A percentile compares a stretch with the other conserved stretches of the same genome.
Evolutionary conservation across 176 grass and related monocot species (phyloP).

Genomic region (Eragrostis curvula): DNA sequence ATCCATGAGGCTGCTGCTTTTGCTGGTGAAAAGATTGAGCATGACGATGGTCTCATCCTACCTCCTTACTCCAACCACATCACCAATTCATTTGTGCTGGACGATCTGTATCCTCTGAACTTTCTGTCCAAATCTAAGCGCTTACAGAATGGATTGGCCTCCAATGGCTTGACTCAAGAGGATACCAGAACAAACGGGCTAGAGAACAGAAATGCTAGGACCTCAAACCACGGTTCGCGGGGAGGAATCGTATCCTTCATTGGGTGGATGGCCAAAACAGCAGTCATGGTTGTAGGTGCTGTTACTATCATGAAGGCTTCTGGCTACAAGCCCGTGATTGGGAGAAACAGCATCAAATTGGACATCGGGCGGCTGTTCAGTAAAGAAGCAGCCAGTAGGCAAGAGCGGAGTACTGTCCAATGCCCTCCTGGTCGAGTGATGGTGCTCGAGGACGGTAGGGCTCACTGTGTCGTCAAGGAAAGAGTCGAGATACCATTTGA

Average conservation of each 20-base stretch:
- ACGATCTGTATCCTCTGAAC: conserved; percentile 57
- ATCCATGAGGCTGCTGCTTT: conserved; percentile 78
- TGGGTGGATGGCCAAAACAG: conserved; percentile 73
- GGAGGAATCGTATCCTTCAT: conserved; percentile 58
- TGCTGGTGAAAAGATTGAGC: conserved; percentile 78
- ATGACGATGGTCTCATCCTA: conserved; percentile 68
- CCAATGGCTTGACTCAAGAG: conserved; percentile 9
- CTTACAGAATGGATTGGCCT: conserved; percentile 18
- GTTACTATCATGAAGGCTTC: conserved; percentile 65
- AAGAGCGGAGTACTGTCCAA: not conserved
- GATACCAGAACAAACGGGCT: not conserved
- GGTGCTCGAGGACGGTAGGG: conserved; percentile 64
- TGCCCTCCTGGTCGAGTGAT: conserved; percentile 75
- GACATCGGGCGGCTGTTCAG: conserved; percentile 27
- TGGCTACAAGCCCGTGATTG: conserved; percentile 52
- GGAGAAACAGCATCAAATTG: conserved; percentile 43
- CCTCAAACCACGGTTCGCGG: not conserved
- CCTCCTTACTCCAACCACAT: conserved; percentile 69
- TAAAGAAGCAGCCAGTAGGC: not conserved
- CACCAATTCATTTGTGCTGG: conserved; percentile 59
- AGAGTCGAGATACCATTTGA: conserved; percentile 75
- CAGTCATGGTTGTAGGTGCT: conserved; percentile 58
- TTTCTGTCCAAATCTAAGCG: conserved; percentile 43
- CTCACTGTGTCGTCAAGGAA: conserved; percentile 78
- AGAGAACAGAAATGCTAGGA: conserved; percentile 26